Percentiles rank a stretch among this genome's conserved stretches.
These are phyloP conservation scores for Cucurbita maxima DNA, from an alignment of 306 rosid genomes.

Conservation along the genomic window DNA sequence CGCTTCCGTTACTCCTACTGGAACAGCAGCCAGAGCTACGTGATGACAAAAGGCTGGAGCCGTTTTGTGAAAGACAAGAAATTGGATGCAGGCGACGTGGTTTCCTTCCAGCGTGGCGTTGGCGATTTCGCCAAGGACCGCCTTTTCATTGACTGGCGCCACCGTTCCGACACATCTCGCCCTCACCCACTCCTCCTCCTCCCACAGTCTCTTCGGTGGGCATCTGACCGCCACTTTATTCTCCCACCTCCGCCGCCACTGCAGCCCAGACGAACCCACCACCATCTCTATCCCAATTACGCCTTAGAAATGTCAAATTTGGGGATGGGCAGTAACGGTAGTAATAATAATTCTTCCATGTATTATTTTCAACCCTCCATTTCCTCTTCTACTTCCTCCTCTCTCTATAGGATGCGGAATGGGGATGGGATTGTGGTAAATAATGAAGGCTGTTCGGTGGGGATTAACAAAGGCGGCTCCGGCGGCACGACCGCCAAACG, in stretches of 20 bases:
- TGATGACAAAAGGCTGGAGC: slow-evolving; percentile 14
- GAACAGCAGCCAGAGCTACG: slow-evolving; percentile 18
- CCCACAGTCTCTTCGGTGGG: slow-evolving; percentile 5
- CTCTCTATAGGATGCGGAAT: background rate
- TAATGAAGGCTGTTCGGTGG: background rate
- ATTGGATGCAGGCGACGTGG: slow-evolving; percentile 10
- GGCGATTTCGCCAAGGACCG: slow-evolving; percentile 3
- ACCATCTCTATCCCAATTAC: background rate
- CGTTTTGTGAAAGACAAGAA: slow-evolving; percentile 13
- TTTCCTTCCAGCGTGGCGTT: slow-evolving; percentile 5
- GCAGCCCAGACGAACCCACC: background rate
- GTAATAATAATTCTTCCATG: background rate
- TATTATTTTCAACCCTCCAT: background rate
- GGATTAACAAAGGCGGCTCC: background rate
- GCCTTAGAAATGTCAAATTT: background rate
- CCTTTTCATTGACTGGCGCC: slow-evolving; percentile 11
- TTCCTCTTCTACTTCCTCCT: background rate
- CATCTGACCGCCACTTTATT: background rate
- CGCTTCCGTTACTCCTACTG: slow-evolving; percentile 18
- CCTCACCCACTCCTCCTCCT: background rate
- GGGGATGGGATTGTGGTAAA: background rate
- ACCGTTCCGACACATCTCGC: background rate
- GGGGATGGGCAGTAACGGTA: background rate
- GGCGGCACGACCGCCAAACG: background rate
- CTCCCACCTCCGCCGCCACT: background rate